Percentiles rank a stretch among this genome's conserved stretches.
Evolutionary conservation across 208 protist species (phyloP).

Genomic region (Acanthamoeba royreba): DNA sequence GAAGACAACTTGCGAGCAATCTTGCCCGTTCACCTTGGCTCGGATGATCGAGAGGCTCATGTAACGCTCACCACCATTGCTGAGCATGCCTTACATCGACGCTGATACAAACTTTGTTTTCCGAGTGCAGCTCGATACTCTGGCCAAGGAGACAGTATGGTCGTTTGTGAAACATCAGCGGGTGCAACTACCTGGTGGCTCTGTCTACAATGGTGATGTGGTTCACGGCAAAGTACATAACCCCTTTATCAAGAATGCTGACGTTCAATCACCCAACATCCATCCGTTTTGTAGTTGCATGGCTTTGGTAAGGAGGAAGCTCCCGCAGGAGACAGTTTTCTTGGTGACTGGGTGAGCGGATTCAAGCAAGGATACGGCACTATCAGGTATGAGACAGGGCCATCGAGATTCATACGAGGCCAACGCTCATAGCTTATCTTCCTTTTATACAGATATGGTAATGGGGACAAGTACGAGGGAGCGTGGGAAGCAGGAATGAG

Average conservation of each 20-base stretch:
- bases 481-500: neutral
- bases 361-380: neutral
- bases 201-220: neutral
- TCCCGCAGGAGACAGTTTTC: neutral
- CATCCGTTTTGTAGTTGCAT: neutral
- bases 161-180: neutral
- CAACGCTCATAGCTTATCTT: neutral
- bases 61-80: neutral
- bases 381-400: neutral
- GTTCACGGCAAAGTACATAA: neutral
- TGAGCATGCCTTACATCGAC: neutral
- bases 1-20: neutral
- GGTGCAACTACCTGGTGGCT: neutral
- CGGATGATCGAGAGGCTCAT: neutral
- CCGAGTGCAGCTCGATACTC: neutral
- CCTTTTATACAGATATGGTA: neutral
- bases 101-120: neutral
- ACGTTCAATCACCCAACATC: neutral
- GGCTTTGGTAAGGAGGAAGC: neutral
- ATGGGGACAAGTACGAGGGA: slow-evolving; percentile 14
- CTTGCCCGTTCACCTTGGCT: neutral
- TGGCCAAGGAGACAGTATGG: neutral
- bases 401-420: neutral
- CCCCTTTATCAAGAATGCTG: neutral
- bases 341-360: neutral